Evolutionary conservation across 352 stramenopile genomes (phyloP), one percentile per base, ranked within the genome.

Genomic region (Pythium aphanidermatum): DNA sequence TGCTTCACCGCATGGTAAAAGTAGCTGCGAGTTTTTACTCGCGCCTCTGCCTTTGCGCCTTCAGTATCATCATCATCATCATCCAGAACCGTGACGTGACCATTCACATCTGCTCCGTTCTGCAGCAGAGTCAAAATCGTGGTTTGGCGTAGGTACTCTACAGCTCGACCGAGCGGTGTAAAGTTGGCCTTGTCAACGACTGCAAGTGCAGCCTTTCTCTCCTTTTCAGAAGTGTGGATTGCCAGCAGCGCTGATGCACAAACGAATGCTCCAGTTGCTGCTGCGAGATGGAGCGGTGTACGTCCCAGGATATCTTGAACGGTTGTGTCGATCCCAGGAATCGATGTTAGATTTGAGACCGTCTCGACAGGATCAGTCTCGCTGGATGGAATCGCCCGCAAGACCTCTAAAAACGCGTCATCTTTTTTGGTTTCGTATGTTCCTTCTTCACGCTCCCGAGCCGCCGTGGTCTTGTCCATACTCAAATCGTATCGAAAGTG

Each of bases 1-100:
- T 88, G 57, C 50, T 69, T 80, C 11, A 91, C 76, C 1, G 79
- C 79, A 38, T 86, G 70, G 43, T 85, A 88, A 38, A 88, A 91
- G 57, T 83, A 86, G 37, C 79, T 88, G 14, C 51, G 46, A 2
- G 45, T 68, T 27, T 63, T 70, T n/a, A 60, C 50, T 30, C 40
- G 51, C 14, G 29, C 33, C 26, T 55, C 17, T 23, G 38, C 42
- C 6, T 24, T 14, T 26, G 20, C 13, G 10, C 9, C 12, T 16
- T 46, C 29, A 4, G 2, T 24, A 12, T 27, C 32, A 17, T 52
- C 38, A 7, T 25, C 25, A 25, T 47, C 12, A 3, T 26, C 13
- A 2, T 52, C 56, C 25, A 58, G 58, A 25, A 85, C 43, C 0
- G 54, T 65, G 30, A 88, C 65, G 3, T 59, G 68, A 13, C 70